Percentiles rank a stretch among this genome's conserved stretches.
phyloP scores from a whole-genome alignment of 2,329 filamentous ascomycete genomes.

The Xylariaceae sp. region DNA sequence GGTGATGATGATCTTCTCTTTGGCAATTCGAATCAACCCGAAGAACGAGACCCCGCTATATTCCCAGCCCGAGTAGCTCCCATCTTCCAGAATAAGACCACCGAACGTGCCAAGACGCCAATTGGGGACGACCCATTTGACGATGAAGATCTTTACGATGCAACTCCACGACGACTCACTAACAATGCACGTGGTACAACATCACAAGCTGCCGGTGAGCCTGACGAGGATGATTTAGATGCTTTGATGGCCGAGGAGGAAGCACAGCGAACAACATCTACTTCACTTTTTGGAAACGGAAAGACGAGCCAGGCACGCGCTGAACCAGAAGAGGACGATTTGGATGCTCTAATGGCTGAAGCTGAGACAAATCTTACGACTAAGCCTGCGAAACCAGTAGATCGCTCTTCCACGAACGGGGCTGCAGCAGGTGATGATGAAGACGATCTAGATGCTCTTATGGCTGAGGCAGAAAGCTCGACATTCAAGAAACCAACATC shows the following conservation, averaged over 20 bases:
- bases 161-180: conserved; percentile 50
- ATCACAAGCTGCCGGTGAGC: conserved; percentile 29
- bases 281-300: conserved; percentile 29
- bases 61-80: conserved; percentile 45
- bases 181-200: conserved; percentile 28
- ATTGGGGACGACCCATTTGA: conserved; percentile 44
- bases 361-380: conserved; percentile 37
- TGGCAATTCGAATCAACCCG: conserved; percentile 33
- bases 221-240: conserved; percentile 53
- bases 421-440: conserved; percentile 17
- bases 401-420: not conserved
- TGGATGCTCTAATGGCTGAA: conserved; percentile 52
- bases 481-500: not conserved
- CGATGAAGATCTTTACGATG: conserved; percentile 62
- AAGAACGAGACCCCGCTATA: conserved; percentile 38
- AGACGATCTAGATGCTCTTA: conserved; percentile 29
- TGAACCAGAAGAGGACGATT: conserved; percentile 45
- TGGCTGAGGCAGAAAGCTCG: conserved; percentile 24
- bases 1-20: conserved; percentile 41
- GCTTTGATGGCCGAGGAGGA: conserved; percentile 60
- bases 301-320: conserved; percentile 18
- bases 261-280: conserved; percentile 30
- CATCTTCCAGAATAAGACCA: conserved; percentile 45
- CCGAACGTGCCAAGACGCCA: conserved; percentile 42
- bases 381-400: not conserved